Percentiles rank a stretch among this genome's conserved stretches.
Conservation (phyloP, 371 early-diverging fungal species). For the Circinella umbellata region DNA sequence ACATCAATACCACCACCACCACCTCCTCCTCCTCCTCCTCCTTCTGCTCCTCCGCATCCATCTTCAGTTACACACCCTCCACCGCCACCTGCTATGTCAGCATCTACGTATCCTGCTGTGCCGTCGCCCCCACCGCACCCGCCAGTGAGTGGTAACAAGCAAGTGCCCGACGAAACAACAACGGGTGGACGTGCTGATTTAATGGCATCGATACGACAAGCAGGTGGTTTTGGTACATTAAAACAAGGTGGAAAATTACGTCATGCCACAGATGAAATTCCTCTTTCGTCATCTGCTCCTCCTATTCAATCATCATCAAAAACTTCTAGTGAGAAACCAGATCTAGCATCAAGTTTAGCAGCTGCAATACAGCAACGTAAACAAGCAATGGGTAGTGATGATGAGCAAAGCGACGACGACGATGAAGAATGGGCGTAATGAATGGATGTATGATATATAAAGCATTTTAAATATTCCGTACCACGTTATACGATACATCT, state of each 20-base stretch:
- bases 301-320: neutral
- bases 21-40: constrained; percentile 12
- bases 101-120: neutral
- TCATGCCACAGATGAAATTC: constrained; percentile 15
- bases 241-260: constrained; percentile 38
- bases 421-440: constrained; percentile 12
- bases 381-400: constrained; percentile 10
- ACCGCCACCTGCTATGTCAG: constrained; percentile 21
- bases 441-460: too few species aligned
- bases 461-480: too few species aligned
- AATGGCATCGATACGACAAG: constrained; percentile 48
- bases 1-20: constrained; percentile 5
- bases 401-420: neutral
- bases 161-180: neutral
- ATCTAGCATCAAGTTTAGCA: constrained; percentile 4
- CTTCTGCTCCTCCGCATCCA: constrained; percentile 15
- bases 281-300: neutral
- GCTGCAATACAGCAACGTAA: constrained; percentile 9
- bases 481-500: too few species aligned
- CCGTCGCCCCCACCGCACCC: neutral
- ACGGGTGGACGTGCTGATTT: constrained; percentile 29
- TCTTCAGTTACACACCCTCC: neutral
- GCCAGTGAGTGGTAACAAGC: constrained; percentile 16
- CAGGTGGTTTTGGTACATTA: constrained; percentile 47
- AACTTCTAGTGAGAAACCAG: neutral